Conservation (phyloP, 371 early-diverging fungal species). For the Sanchytrium tribonematis region DNA sequence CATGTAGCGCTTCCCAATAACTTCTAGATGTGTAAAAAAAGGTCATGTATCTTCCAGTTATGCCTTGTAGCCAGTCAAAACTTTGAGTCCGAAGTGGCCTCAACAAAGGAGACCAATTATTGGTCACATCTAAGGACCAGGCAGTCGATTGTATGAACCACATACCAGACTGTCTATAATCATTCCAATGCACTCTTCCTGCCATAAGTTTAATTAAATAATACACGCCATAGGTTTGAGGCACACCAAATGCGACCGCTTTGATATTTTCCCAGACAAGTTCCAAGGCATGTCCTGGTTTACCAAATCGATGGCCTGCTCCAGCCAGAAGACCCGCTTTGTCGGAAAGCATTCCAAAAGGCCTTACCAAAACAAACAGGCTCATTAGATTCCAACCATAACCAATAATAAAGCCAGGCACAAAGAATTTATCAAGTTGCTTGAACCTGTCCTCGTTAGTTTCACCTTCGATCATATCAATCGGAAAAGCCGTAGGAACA, state of each 20-base stretch:
- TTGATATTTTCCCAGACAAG: neutral
- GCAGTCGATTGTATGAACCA: neutral
- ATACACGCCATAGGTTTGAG: neutral
- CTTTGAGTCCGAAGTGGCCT: neutral
- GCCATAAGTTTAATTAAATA: neutral
- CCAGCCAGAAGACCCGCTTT: neutral
- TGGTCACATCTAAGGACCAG: neutral
- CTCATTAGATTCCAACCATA: neutral
- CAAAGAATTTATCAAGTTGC: neutral
- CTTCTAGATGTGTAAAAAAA: neutral
- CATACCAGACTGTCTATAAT: neutral
- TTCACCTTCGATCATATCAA: neutral
- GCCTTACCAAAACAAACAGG: neutral
- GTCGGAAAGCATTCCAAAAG: neutral
- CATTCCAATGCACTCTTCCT: neutral
- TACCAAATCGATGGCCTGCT: neutral
- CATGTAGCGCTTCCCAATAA: neutral
- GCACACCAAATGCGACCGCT: neutral
- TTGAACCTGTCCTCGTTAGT: neutral
- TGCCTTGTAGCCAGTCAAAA: neutral
- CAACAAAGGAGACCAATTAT: neutral
- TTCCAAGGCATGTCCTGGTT: neutral
- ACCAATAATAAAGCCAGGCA: neutral
- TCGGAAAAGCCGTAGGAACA: neutral
- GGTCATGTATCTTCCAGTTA: neutral